Evolutionary conservation across 345 rosid species (phyloP).

Genomic region (Lumnitzera racemosa): DNA sequence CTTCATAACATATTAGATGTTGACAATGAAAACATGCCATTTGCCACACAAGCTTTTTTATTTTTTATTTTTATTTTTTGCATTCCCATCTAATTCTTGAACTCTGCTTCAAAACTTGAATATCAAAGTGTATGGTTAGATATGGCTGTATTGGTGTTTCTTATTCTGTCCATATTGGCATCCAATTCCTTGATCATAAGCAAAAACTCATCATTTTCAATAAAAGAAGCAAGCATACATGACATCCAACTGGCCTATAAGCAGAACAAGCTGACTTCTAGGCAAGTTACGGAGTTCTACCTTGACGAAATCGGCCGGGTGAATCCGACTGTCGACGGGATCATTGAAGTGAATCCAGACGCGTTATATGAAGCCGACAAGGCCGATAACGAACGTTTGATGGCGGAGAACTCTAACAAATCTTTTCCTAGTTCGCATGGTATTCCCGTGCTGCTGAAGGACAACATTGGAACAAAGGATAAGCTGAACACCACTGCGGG

Average conservation of each 20-base stretch:
- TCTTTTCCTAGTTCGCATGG: conserved; percentile 26
- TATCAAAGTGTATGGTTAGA: too few species aligned
- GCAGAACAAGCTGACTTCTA: conserved; percentile 30
- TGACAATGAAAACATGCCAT: too few species aligned
- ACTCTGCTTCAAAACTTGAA: too few species aligned
- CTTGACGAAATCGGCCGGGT: conserved; percentile 18
- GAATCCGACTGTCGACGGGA: conserved; percentile 25
- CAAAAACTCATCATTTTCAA: conserved; percentile 3
- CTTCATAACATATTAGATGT: too few species aligned
- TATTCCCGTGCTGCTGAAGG: conserved; percentile 50
- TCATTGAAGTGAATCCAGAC: conserved; percentile 38
- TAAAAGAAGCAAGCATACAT: conserved; percentile 32
- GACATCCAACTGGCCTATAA: conserved; percentile 27
- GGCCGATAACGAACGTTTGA: conserved; percentile 28
- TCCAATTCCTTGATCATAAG: background rate
- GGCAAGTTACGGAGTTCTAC: conserved; percentile 31
- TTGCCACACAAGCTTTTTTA: too few species aligned
- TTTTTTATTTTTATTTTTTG: too few species aligned
- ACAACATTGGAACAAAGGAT: conserved; percentile 45
- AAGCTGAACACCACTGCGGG: conserved; percentile 50
- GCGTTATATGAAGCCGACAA: conserved; percentile 23
- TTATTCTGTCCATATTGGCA: background rate
- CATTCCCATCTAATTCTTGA: too few species aligned
- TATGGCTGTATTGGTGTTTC: too few species aligned
- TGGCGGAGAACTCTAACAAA: background rate